Base-by-base conservation (phyloP, 441 rosid genomes). In the Syzygium malaccense region DNA sequence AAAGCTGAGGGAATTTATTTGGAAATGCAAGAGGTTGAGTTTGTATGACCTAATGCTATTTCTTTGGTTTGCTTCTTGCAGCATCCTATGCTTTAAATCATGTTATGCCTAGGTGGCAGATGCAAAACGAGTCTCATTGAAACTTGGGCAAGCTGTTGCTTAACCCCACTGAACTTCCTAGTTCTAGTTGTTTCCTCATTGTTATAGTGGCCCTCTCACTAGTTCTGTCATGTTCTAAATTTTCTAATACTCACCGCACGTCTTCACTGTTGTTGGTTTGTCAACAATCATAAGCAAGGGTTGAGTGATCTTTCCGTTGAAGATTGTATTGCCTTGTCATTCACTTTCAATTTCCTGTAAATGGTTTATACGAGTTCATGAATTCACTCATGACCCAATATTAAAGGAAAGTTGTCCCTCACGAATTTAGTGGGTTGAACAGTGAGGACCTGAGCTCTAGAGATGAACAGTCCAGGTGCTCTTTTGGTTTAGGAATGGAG, bases 241-340 rank as follows among this genome's bases (percentile, higher is more conserved):
- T 57, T 57, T 25, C 62, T 1, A 0, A 0, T 57, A 57, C 62
- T 57, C 13, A 4, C 13, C 1, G 1, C 14, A 0, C 4, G 5
- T 56, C 28, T 57, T 25, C n/a, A 57, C 62, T 57, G 2, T 57
- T 9, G 62, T 57, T 10, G 1, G 62, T 56, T 23, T 1, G 13
- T 56, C 60, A 23, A 41, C 41, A 41, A 41, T 41, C 45, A 41
- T 41, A 5, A 5, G 7, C 45, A 5, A 57, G 62, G 62, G 11
- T 10, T 26, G 14, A 13, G n/a, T 25, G 10, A 57, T 57, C 12
- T 25, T 10, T 57, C 41, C n/a, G 62, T 25, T 57, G 62, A 57
- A 57, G n/a, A 9, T 57, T 57, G 41, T 41, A 41, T 41, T 41
- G 41, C 41, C 41, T 5, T 4, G 41, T 41, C 41, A 41, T 41